phyloP scores from a whole-genome alignment of 345 rosid genomes.

The Citrus maxima region DNA sequence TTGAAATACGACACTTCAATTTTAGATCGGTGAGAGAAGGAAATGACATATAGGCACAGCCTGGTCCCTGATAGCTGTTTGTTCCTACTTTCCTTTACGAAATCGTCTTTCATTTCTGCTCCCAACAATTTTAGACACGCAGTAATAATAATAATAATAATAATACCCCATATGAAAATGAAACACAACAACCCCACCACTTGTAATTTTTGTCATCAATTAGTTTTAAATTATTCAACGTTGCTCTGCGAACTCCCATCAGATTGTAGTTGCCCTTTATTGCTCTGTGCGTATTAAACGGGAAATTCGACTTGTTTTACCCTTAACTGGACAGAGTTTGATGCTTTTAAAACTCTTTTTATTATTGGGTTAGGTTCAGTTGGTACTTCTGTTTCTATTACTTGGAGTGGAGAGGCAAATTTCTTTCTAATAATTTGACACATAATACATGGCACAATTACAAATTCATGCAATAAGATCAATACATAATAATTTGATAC shows the following conservation, averaged over 20 bases:
- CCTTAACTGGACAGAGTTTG: neutral
- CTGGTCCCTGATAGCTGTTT: slow-evolving; percentile 20
- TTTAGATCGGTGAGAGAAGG: neutral
- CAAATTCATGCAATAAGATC: no score
- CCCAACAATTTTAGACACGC: neutral
- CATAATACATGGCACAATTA: no score
- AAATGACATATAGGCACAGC: slow-evolving; percentile 3
- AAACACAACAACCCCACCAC: neutral
- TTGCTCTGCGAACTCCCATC: neutral
- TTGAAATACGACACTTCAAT: slow-evolving; percentile 11
- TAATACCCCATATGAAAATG: neutral
- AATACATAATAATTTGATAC: no score
- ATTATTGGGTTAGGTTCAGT: neutral
- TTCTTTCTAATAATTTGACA: no score
- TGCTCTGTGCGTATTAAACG: neutral
- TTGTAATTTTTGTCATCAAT: neutral
- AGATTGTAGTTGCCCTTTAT: neutral
- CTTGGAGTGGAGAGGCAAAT: no score
- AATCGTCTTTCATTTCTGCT: neutral
- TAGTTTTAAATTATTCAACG: neutral
- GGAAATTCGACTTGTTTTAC: neutral
- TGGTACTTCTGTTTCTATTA: neutral
- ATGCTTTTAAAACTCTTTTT: neutral
- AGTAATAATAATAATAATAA: neutral
- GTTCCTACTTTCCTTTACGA: neutral